Evolutionary conservation across 768 basidiomycete species (phyloP).

Genomic region (Suillus sp.): DNA sequence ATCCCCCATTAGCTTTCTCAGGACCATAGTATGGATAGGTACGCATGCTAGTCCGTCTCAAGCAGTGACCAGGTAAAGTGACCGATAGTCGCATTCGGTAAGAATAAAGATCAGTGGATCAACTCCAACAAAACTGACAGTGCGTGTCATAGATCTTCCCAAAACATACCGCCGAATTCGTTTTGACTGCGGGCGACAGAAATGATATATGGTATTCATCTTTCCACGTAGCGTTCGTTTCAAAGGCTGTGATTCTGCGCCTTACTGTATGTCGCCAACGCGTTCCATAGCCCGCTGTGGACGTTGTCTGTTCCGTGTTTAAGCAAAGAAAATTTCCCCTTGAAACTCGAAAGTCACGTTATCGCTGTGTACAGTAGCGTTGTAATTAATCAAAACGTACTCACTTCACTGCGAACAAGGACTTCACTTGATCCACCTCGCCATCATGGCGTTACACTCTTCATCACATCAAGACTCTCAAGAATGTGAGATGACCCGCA

Average conservation of each 20-base stretch:
- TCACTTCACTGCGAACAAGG: background rate
- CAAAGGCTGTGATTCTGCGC: background rate
- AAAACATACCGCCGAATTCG: background rate
- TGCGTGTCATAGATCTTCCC: background rate
- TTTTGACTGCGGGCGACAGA: background rate
- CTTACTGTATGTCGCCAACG: background rate
- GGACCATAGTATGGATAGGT: background rate
- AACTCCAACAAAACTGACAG: background rate
- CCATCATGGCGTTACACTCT: background rate
- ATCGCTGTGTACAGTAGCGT: background rate
- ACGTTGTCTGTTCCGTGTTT: background rate
- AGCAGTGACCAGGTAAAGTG: background rate
- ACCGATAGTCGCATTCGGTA: background rate
- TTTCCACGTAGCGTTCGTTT: background rate
- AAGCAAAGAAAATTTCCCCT: background rate
- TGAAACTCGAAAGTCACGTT: background rate
- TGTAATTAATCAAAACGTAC: background rate
- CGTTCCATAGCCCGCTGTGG: background rate
- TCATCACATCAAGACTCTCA: constrained; percentile 3
- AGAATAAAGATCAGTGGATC: background rate
- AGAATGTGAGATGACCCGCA: constrained; percentile 48
- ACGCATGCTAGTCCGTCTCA: background rate
- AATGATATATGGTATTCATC: background rate
- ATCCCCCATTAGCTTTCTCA: background rate
- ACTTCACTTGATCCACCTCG: background rate